These are phyloP conservation scores for Lactarius tabidus DNA, from an alignment of 768 basidiomycete species.

Conservation along the genomic window DNA sequence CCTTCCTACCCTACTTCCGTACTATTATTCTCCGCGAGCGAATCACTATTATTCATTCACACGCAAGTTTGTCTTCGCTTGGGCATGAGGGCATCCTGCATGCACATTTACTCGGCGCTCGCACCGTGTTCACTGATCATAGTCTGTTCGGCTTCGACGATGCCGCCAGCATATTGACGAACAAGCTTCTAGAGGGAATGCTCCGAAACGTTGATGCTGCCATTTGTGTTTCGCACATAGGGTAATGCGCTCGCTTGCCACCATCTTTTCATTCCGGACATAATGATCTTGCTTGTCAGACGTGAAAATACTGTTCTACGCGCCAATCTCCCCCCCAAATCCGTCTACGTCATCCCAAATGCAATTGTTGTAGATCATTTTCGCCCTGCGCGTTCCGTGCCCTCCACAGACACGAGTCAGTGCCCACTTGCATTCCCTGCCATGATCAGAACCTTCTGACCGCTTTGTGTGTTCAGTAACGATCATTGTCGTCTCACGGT, in stretches of 20 bases:
- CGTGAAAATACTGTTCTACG: constrained; percentile 97
- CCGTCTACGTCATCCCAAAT: constrained; percentile 92
- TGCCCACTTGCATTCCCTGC: background rate
- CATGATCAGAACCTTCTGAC: background rate
- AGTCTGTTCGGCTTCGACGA: constrained; percentile 96
- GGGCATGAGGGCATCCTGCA: constrained; percentile 93
- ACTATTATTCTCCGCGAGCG: constrained; percentile 84
- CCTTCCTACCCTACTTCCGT: constrained; percentile 87
- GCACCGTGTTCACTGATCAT: constrained; percentile 96
- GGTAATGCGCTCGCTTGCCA: constrained; percentile 46
- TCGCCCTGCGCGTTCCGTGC: constrained; percentile 50
- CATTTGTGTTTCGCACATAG: constrained; percentile 95
- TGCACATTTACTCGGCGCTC: constrained; percentile 78
- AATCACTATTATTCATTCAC: constrained; percentile 85
- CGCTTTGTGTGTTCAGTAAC: constrained; percentile 53
- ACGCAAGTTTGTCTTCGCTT: constrained; percentile 84
- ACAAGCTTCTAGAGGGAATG: constrained; percentile 86
- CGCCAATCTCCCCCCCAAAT: constrained; percentile 56
- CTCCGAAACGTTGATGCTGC: constrained; percentile 90
- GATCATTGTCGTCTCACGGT: constrained; percentile 83
- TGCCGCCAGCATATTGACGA: constrained; percentile 94
- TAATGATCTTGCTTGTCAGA: constrained; percentile 38
- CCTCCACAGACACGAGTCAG: constrained; percentile 55
- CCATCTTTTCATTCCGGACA: background rate
- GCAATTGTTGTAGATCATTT: constrained; percentile 87